phyloP scores from a whole-genome alignment of 345 rosid genomes.

The Corymbia maculata region DNA sequence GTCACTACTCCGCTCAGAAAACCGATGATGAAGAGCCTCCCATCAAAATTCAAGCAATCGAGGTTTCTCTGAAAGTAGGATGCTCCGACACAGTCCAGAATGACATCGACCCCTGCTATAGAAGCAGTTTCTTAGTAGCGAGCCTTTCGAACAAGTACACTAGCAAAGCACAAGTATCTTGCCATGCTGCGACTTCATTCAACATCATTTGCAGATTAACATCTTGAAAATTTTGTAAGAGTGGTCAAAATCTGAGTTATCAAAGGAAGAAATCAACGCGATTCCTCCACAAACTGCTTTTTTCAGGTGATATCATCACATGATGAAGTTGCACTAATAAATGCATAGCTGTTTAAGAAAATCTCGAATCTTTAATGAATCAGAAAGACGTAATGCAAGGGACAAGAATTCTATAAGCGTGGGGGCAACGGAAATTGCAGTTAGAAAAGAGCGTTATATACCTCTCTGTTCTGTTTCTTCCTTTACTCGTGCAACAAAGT shows the following conservation, averaged over 20 bases:
- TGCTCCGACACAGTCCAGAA: conserved; percentile 80
- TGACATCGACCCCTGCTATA: conserved; percentile 59
- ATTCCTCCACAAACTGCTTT: not conserved
- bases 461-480: conserved; percentile 82
- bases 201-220: not conserved
- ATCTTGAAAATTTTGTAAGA: not conserved
- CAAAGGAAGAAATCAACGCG: not conserved
- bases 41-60: conserved; percentile 66
- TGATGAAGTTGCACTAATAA: not conserved
- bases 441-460: not conserved
- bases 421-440: not conserved
- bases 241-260: not conserved
- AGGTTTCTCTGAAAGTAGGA: conserved; percentile 69
- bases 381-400: not conserved
- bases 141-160: not conserved
- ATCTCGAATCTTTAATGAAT: not conserved
- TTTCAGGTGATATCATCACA: not conserved
- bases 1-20: conserved; percentile 56
- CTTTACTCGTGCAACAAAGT: conserved; percentile 69
- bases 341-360: not conserved
- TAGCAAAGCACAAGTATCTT: not conserved
- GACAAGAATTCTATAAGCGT: not conserved
- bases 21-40: conserved; percentile 81
- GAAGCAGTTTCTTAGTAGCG: not conserved
- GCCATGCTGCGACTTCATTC: not conserved